phyloP scores from a whole-genome alignment of 1,139 yeast species.

The Lodderomyces metapsilosis region DNA sequence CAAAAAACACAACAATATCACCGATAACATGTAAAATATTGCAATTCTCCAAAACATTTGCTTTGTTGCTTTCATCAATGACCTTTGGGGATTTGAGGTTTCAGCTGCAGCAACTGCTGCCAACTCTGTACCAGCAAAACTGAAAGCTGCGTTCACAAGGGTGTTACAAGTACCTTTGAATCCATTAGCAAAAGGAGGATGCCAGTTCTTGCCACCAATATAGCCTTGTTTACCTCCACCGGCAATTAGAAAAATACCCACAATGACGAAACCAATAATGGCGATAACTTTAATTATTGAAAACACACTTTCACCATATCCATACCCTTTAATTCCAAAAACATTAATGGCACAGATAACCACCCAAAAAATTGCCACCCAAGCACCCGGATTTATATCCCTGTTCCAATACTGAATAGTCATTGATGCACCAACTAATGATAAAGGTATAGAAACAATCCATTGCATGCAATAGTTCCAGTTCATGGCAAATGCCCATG shows the following conservation, averaged over 20 bases:
- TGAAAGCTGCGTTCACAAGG: slow-evolving; percentile 43
- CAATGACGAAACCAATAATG: slow-evolving; percentile 39
- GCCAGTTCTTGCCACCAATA: slow-evolving; percentile 41
- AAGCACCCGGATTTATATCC: slow-evolving; percentile 36
- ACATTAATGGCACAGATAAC: slow-evolving; percentile 35
- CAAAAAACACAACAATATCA: slow-evolving; percentile 39
- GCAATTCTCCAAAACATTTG: slow-evolving; percentile 48
- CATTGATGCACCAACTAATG: slow-evolving; percentile 41
- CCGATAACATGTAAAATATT: slow-evolving; percentile 39
- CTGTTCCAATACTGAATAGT: slow-evolving; percentile 42
- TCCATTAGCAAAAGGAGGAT: slow-evolving; percentile 42
- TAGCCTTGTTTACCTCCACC: slow-evolving; percentile 42
- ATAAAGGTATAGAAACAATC: slow-evolving; percentile 32
- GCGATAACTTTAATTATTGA: slow-evolving; percentile 39
- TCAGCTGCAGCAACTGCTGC: slow-evolving; percentile 45
- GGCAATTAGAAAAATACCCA: slow-evolving; percentile 38
- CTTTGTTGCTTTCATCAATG: slow-evolving; percentile 41
- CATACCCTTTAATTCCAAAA: slow-evolving; percentile 45
- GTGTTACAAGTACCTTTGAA: slow-evolving; percentile 43
- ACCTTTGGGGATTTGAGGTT: slow-evolving; percentile 36
- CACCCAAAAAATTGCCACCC: slow-evolving; percentile 39
- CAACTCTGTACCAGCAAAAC: slow-evolving; percentile 44
- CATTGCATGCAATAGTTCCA: slow-evolving; percentile 47
- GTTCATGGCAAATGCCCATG: slow-evolving; percentile 43
- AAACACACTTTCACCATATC: slow-evolving; percentile 44